Conservation (phyloP, 2,329 filamentous ascomycete species). For the Colletotrichum euphorbiae region DNA sequence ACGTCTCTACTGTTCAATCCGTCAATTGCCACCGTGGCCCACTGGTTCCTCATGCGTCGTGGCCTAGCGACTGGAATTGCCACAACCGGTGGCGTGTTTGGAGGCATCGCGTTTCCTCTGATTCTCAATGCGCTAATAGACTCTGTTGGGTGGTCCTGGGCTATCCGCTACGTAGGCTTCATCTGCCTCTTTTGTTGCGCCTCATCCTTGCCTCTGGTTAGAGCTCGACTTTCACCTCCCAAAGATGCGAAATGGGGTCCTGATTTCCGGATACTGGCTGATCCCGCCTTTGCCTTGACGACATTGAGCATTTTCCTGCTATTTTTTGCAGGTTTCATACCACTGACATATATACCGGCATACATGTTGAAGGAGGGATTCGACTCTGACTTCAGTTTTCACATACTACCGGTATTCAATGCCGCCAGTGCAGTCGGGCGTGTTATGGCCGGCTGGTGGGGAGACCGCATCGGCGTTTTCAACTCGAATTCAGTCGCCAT, state of each 20-base stretch:
- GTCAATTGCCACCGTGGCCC: conserved; percentile 72
- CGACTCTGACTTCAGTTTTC: conserved; percentile 73
- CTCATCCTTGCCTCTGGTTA: conserved; percentile 61
- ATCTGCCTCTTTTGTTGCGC: conserved; percentile 57
- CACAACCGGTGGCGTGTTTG: conserved; percentile 71
- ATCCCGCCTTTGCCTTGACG: conserved; percentile 71
- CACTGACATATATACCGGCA: conserved; percentile 82
- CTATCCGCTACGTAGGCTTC: conserved; percentile 61
- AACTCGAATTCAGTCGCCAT: conserved; percentile 84
- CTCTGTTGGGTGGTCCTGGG: conserved; percentile 50
- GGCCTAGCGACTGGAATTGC: conserved; percentile 78
- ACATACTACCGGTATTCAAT: conserved; percentile 85
- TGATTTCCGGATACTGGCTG: conserved; percentile 73
- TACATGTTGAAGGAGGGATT: conserved; percentile 78
- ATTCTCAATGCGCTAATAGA: not conserved
- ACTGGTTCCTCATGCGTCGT: conserved; percentile 74
- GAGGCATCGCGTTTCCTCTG: conserved; percentile 64
- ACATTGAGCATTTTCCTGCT: conserved; percentile 76
- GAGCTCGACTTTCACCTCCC: conserved; percentile 71
- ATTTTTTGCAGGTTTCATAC: conserved; percentile 81
- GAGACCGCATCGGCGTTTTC: conserved; percentile 85
- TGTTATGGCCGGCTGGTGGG: conserved; percentile 79
- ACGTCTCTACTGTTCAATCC: conserved; percentile 78
- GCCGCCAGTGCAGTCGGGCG: conserved; percentile 83
- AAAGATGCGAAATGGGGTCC: conserved; percentile 68